Base-by-base conservation (phyloP, 805 yeast species). In the Cyberlindnera euphorbiae region DNA sequence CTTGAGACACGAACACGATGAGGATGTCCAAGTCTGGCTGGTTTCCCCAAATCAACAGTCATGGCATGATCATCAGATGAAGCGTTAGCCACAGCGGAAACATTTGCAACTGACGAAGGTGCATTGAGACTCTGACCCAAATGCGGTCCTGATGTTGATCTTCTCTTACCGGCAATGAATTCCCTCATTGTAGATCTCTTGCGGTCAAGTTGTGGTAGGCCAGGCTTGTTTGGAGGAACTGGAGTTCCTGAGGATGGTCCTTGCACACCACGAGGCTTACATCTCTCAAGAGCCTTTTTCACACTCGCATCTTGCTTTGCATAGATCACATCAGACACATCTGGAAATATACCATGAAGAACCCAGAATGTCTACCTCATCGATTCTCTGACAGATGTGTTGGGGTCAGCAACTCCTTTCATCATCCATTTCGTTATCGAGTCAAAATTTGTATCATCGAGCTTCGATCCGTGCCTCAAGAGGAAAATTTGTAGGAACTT, bases 311-410 rank as follows among this genome's bases (percentile, higher is more conserved):
- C 47, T 36, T 49, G 56, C 22, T 46, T 41, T 2, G 36, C 8
- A 12, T 42, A 33, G 18, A 53, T 35, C 12, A 43, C 45, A 12
- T 69, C 73, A 0, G 79, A 82, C 11, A 64, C 60, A 0, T 58
- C 50, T 0, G 85, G 82, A 60, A 75, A 82, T 6, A 69, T 51
- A 15, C 63, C 66, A 46, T 69, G 70, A 37, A 76, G 71, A 11
- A 73, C 64, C 96, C 96, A 89, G 50, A 71, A 90, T 0, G 87
- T 68, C 3, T 67, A 63, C 54, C 95, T 72, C 64, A 81, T 83
- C 0, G 76, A 64, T 49, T 79, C 94, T 45, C 97, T 70, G 0
- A 85, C 96, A 0, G 73, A 63, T 0, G 89, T 86, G 40, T 82
- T 82, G 0, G 96, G 85, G 56, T 89, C 97, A 1, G 75, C 55